These are phyloP conservation scores for Saturnispora quitensis DNA, from an alignment of 805 yeast species.

Conservation along the genomic window DNA sequence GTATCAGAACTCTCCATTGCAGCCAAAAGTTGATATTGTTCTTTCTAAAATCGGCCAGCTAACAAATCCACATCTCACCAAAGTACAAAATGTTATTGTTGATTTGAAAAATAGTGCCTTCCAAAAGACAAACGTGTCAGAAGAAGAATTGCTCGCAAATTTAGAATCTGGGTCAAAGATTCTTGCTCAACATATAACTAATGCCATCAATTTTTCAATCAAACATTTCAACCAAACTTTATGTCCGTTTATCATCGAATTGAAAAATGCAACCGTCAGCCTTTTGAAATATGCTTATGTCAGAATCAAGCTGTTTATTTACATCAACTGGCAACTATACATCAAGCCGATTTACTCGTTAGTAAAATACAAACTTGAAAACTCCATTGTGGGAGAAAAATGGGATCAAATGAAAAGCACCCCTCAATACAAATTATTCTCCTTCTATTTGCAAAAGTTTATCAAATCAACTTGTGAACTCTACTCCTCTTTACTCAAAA, in stretches of 20 bases:
- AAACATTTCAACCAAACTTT: slow-evolving; percentile 4
- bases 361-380: slow-evolving; percentile 10
- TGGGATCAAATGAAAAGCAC: slow-evolving; percentile 12
- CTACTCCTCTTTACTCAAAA: slow-evolving; percentile 9
- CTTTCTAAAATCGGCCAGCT: background rate
- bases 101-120: slow-evolving; percentile 2
- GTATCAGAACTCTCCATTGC: slow-evolving; percentile 3
- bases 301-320: slow-evolving; percentile 10
- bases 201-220: slow-evolving; percentile 1
- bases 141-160: slow-evolving; percentile 3
- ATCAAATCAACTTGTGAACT: slow-evolving; percentile 7
- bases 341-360: slow-evolving; percentile 16
- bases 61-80: background rate
- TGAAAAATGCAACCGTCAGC: background rate
- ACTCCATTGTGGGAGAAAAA: slow-evolving; percentile 18
- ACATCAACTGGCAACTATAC: slow-evolving; percentile 18
- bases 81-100: background rate
- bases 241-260: slow-evolving; percentile 12
- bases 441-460: slow-evolving; percentile 3
- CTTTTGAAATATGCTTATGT: slow-evolving; percentile 7
- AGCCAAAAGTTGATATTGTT: slow-evolving; percentile 4
- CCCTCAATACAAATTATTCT: slow-evolving; percentile 5
- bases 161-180: slow-evolving; percentile 7
- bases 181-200: background rate
- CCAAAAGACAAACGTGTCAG: slow-evolving; percentile 5